Percentiles rank a stretch among this genome's conserved stretches.
phyloP scores from a whole-genome alignment of 495 filamentous ascomycete species.

The Podospora comata region DNA sequence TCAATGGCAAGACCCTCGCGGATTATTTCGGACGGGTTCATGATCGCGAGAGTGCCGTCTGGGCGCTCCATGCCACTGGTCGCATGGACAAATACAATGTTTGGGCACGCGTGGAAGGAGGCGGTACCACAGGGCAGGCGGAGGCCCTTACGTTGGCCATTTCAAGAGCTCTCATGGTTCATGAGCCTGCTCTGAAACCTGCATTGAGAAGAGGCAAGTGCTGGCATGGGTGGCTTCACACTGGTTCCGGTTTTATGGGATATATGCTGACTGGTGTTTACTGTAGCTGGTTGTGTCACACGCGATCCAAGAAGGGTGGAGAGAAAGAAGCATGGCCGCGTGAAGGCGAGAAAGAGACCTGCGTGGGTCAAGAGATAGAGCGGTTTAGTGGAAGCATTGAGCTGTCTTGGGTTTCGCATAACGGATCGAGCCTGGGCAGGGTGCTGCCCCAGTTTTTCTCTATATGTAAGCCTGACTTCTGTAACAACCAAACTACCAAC shows the following conservation, averaged over 20 bases:
- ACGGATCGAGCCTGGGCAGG: conserved; percentile 13
- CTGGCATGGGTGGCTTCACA: conserved; percentile 4
- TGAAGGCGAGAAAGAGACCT: conserved; percentile 98
- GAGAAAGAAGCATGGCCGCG: conserved; percentile 93
- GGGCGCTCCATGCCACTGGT: conserved; percentile 79
- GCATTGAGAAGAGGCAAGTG: conserved; percentile 81
- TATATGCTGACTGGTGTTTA: conserved; percentile 24
- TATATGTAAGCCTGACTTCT: conserved; percentile 23
- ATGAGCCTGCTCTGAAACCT: conserved; percentile 87
- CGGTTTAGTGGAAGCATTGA: conserved; percentile 14
- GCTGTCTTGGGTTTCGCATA: conserved; percentile 21
- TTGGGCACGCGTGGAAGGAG: conserved; percentile 77
- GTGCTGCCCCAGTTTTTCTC: conserved; percentile 12
- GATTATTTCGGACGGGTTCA: conserved; percentile 82
- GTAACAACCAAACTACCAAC: conserved; percentile 23
- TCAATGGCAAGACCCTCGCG: conserved; percentile 81
- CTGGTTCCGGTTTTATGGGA: conserved; percentile 11
- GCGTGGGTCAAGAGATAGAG: conserved; percentile 89
- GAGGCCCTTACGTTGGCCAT: conserved; percentile 93
- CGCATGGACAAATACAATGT: conserved; percentile 96
- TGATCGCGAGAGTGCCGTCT: conserved; percentile 90
- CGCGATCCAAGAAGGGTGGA: conserved; percentile 90
- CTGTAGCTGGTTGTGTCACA: conserved; percentile 81
- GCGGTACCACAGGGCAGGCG: conserved; percentile 91
- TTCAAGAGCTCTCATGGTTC: conserved; percentile 79